phyloP scores from a whole-genome alignment of 2,329 filamentous ascomycete species.

The Epichloe gansuensis region DNA sequence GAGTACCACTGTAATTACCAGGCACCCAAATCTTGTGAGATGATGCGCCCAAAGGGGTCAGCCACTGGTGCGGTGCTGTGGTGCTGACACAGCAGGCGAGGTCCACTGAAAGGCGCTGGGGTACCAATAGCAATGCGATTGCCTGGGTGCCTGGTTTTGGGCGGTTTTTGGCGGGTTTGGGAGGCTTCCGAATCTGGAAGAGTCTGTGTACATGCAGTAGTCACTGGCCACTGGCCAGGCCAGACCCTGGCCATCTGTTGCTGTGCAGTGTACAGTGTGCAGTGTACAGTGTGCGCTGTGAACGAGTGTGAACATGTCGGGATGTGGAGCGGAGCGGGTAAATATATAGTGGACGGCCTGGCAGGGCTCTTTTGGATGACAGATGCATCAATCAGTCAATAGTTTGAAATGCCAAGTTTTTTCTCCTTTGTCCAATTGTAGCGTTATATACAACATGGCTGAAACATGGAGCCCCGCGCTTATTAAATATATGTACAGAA shows the following conservation, averaged over 20 bases:
- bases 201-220: too few relatives aligned
- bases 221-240: too few relatives aligned
- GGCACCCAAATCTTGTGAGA: constrained; percentile 1
- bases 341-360: too few relatives aligned
- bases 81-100: background rate
- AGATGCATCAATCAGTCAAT: background rate
- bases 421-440: background rate
- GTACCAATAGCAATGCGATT: background rate
- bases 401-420: too few relatives aligned
- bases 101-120: background rate
- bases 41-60: background rate
- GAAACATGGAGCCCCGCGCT: background rate
- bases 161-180: background rate
- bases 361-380: background rate
- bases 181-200: background rate
- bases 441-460: background rate
- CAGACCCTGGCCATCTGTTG: too few relatives aligned
- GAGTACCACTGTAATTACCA: background rate
- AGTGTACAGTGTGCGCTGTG: too few relatives aligned
- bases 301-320: too few relatives aligned
- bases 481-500: background rate
- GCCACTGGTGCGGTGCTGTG: background rate
- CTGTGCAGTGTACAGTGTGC: too few relatives aligned
- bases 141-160: background rate
- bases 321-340: too few relatives aligned